phyloP scores from a whole-genome alignment of 2,329 filamentous ascomycete species.

The Chaetomiaceae sp. region DNA sequence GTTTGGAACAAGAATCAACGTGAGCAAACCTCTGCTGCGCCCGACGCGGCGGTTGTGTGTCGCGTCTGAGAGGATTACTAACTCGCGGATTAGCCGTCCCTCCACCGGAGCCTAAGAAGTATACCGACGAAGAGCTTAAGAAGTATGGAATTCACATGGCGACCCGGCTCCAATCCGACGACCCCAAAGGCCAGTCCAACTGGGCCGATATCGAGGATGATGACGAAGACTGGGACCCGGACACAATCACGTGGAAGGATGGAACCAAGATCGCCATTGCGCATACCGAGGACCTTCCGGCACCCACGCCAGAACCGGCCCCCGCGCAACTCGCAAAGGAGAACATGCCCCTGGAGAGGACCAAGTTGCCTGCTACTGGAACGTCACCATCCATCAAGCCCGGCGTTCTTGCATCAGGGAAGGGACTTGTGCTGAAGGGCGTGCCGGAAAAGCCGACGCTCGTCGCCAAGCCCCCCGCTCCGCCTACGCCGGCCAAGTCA shows the following conservation, averaged over 20 bases:
- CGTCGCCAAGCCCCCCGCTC: constrained; percentile 64
- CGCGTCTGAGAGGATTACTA: constrained; percentile 14
- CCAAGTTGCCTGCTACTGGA: constrained; percentile 39
- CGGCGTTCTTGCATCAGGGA: constrained; percentile 47
- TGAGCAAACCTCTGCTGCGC: constrained; percentile 38
- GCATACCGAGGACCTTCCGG: constrained; percentile 49
- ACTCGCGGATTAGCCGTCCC: constrained; percentile 46
- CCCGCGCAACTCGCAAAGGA: constrained; percentile 23
- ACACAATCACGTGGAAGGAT: constrained; percentile 83
- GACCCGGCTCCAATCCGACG: constrained; percentile 70
- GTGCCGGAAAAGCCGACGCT: constrained; percentile 66
- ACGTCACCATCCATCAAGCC: constrained; percentile 42
- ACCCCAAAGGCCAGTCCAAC: constrained; percentile 68
- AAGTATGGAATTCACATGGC: constrained; percentile 84
- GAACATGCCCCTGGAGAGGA: constrained; percentile 36
- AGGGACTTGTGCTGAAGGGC: constrained; percentile 61
- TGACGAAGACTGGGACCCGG: constrained; percentile 80
- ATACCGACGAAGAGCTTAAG: constrained; percentile 82
- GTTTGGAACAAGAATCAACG: constrained; percentile 90
- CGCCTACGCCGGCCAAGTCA: constrained; percentile 72
- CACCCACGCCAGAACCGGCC: constrained; percentile 28
- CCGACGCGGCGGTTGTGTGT: neutral
- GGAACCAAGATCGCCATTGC: constrained; percentile 76
- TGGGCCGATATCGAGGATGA: constrained; percentile 91
- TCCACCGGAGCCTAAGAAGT: constrained; percentile 69